A percentile compares a stretch with the other conserved stretches of the same genome.
Conservation (phyloP, 73 alveolate genomes). For the Paramecium primaurelia region DNA sequence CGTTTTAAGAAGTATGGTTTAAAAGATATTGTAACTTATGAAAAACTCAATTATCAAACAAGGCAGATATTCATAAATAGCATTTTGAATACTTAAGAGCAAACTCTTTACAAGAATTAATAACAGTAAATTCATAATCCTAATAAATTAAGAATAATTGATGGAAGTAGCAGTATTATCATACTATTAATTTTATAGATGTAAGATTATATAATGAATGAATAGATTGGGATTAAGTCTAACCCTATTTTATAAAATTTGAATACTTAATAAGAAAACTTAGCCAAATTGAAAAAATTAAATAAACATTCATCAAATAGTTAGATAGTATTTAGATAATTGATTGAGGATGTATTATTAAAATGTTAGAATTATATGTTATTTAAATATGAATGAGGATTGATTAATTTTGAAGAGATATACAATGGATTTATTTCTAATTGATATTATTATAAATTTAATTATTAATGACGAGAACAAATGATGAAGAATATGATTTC, state of each 20-base stretch:
- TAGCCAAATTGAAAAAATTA: neutral
- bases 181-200: neutral
- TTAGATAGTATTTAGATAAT: neutral
- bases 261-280: neutral
- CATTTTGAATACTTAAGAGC: neutral
- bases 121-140: neutral
- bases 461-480: slow-evolving; percentile 48
- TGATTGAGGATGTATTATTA: neutral
- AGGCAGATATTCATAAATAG: neutral
- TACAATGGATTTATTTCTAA: neutral
- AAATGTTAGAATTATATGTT: neutral
- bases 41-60: neutral
- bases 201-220: neutral
- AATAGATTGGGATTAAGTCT: neutral
- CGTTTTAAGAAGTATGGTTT: neutral
- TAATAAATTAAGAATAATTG: neutral
- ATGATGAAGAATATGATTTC: slow-evolving; percentile 60
- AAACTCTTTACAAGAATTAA: neutral
- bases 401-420: neutral
- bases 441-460: neutral
- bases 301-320: neutral
- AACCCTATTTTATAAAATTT: neutral
- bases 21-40: neutral
- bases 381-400: neutral
- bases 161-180: neutral